These are phyloP conservation scores for Peltaster fructicola DNA, from an alignment of 2,329 filamentous ascomycete species.

Conservation along the genomic window DNA sequence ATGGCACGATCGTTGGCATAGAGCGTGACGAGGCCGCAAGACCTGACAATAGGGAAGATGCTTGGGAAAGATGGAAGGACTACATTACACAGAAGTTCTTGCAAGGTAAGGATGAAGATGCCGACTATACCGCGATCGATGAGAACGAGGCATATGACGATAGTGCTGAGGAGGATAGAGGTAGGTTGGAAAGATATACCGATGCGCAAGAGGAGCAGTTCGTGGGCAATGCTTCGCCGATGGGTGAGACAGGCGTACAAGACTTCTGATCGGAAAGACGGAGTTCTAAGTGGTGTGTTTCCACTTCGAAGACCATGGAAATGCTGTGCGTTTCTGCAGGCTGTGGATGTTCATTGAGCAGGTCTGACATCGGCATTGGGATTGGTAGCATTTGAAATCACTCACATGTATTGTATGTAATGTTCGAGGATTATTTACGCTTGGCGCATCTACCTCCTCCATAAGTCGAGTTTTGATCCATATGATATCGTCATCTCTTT, in stretches of 20 bases:
- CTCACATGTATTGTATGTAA: no score
- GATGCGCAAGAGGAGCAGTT: constrained; percentile 46
- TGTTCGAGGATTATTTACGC: no score
- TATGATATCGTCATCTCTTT: constrained; percentile 5
- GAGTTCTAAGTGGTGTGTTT: no score
- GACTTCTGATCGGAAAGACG: constrained; percentile 28
- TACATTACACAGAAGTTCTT: constrained; percentile 62
- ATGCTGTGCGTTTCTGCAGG: no score
- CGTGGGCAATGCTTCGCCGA: constrained; percentile 17
- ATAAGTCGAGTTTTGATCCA: constrained; percentile 6
- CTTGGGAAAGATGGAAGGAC: constrained; percentile 48
- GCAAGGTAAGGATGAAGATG: constrained; percentile 55
- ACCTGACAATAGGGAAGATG: constrained; percentile 46
- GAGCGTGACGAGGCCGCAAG: constrained; percentile 36
- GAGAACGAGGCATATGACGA: constrained; percentile 55
- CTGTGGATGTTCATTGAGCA: no score
- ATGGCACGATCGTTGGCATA: constrained; percentile 40
- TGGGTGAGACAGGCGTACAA: constrained; percentile 31
- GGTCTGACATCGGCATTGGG: no score
- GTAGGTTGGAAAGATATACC: constrained; percentile 59
- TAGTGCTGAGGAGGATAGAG: constrained; percentile 38
- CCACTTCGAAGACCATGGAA: no score
- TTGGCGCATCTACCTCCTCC: no score
- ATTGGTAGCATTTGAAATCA: no score
- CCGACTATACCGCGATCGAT: constrained; percentile 59